Percentiles rank a stretch among this genome's conserved stretches.
Evolutionary conservation across 768 basidiomycete genomes (phyloP).

Genomic region (Podaxis sp.): DNA sequence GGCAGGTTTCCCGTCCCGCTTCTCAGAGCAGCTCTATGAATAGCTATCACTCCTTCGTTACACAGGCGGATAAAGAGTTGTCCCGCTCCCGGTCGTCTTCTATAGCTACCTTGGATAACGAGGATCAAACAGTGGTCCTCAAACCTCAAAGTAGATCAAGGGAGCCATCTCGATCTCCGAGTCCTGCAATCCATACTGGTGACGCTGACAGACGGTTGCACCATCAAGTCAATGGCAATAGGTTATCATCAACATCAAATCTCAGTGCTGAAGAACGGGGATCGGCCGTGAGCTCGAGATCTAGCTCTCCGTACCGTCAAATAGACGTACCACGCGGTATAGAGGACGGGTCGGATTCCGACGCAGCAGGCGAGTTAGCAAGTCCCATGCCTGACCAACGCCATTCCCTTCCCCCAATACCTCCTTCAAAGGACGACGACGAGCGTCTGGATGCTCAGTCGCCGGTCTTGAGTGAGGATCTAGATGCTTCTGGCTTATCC

Average conservation of each 20-base stretch:
- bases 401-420: constrained; percentile 36
- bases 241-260: constrained; percentile 32
- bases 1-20: constrained; percentile 24
- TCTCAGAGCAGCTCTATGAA: constrained; percentile 31
- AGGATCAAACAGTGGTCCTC: constrained; percentile 43
- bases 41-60: constrained; percentile 26
- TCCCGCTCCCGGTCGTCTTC: constrained; percentile 38
- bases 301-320: constrained; percentile 60
- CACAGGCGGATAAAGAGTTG: constrained; percentile 21
- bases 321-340: constrained; percentile 72
- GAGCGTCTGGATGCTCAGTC: constrained; percentile 5
- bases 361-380: constrained; percentile 50
- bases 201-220: not conserved
- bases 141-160: constrained; percentile 25
- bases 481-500: constrained; percentile 26
- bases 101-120: constrained; percentile 30
- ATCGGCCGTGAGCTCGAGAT: constrained; percentile 41
- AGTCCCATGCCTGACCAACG: constrained; percentile 20
- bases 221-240: constrained; percentile 9
- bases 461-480: constrained; percentile 18
- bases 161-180: constrained; percentile 20
- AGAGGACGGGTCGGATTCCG: constrained; percentile 75
- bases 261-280: constrained; percentile 27
- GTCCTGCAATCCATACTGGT: constrained; percentile 9
- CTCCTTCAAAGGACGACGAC: constrained; percentile 43